Conservation (phyloP, 2,329 filamentous ascomycete species). For the Penicillium sp. region DNA sequence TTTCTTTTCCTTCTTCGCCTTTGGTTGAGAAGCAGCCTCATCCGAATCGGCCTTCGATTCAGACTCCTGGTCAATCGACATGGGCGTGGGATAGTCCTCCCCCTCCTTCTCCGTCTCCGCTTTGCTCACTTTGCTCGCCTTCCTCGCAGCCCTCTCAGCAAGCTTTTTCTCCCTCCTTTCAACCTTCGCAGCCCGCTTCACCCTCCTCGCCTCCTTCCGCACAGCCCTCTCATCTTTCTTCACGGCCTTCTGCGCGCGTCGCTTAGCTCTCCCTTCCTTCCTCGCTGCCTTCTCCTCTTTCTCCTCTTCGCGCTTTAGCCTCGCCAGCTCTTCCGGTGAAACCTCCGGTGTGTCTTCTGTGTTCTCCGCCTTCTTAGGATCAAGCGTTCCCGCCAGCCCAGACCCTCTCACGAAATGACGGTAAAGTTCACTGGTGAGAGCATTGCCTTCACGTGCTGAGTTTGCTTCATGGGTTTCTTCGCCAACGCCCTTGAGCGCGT, state of each 20-base stretch:
- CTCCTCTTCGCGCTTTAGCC: slow-evolving; percentile 42
- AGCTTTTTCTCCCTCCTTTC: slow-evolving; percentile 31
- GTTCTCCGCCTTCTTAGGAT: slow-evolving; percentile 23
- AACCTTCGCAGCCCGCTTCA: slow-evolving; percentile 29
- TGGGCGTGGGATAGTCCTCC: slow-evolving; percentile 37
- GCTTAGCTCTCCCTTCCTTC: slow-evolving; percentile 29
- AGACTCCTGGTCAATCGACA: slow-evolving; percentile 30
- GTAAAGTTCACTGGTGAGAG: slow-evolving; percentile 64
- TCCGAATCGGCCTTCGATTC: slow-evolving; percentile 15
- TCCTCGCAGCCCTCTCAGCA: slow-evolving; percentile 24
- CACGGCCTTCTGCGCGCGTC: slow-evolving; percentile 21
- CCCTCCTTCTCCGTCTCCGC: slow-evolving; percentile 23
- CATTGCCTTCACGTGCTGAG: slow-evolving; percentile 51
- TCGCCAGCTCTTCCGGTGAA: slow-evolving; percentile 13
- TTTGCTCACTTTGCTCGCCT: slow-evolving; percentile 19
- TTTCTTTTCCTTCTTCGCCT: slow-evolving; percentile 24
- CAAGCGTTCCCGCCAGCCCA: slow-evolving; percentile 68
- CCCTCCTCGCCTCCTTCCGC: slow-evolving; percentile 15
- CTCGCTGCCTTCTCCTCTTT: slow-evolving; percentile 36
- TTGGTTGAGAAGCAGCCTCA: slow-evolving; percentile 12
- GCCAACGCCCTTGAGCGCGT: slow-evolving; percentile 76
- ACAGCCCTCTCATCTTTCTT: slow-evolving; percentile 18
- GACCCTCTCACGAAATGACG: slow-evolving; percentile 83
- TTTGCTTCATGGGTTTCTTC: slow-evolving; percentile 61
- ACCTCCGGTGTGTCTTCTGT: slow-evolving; percentile 9